Base-by-base conservation (phyloP, 306 rosid genomes). In the Mimosa bimucronata region DNA sequence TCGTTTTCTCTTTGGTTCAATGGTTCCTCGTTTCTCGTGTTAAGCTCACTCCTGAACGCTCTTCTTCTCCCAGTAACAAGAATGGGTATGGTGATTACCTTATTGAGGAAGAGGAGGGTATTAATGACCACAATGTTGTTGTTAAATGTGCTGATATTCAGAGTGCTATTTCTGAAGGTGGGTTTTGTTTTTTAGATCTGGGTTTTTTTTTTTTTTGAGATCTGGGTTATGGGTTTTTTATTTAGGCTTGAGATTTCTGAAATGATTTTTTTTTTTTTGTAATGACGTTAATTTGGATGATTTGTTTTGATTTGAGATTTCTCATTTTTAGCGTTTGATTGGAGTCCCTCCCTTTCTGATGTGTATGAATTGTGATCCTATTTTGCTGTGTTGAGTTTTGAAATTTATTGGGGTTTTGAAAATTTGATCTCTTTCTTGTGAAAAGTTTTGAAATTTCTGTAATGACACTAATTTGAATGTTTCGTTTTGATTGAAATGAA, bases 141-240 rank as follows among this genome's bases (percentile, higher is more conserved):
- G 75, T 44, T 6, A 91, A 89, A 83, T 91, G 97, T 58, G 97
- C 97, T 8, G 97, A 91, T 10, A 91, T 91, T 64, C 97, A 91
- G 86, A 88, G 3, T 45, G 97, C 97, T 7, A 89, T 91, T 50
- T 89, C 97, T 34, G 97, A 91, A 87, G 97, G 97, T 91, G 81
- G 80, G 3, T 4, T 45, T 4, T 45, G 4, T 3, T 12, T 53
- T 75, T 45, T 71, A 80, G 71, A 78, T 44, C 55, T 71, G 76
- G 38, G 23, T 38, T 40, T 78, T 30, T 41, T 19, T 60, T 30
- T 61, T 3, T 34, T 34, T 34, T 3, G 3, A 66, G 82, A 65
- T 82, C 80, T 65, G 65, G 65, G 68, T 70, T 55, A 14, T 46
- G 41, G 14, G 16, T 12, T 26, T 69, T 21, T 0, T 12, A n/a